These are phyloP conservation scores for Suillus americanus DNA, from an alignment of 768 basidiomycete genomes.

Conservation along the genomic window DNA sequence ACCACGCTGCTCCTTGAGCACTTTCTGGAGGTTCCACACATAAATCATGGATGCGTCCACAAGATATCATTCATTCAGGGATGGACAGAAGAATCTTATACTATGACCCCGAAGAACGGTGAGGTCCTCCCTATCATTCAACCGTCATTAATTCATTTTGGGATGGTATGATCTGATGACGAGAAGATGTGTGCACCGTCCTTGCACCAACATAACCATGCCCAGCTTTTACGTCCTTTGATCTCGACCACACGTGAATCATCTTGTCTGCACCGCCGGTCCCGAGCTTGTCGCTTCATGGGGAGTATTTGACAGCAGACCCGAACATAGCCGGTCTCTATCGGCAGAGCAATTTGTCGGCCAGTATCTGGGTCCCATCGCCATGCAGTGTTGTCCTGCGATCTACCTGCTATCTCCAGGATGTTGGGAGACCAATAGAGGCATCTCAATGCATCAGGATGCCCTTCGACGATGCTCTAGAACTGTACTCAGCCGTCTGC, in stretches of 20 bases:
- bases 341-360: background rate
- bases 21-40: constrained; percentile 70
- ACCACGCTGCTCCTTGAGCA: background rate
- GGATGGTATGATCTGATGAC: too few species aligned
- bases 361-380: too few species aligned
- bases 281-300: too few species aligned
- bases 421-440: background rate
- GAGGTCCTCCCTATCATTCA: background rate
- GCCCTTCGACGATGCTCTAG: background rate
- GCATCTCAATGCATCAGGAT: background rate
- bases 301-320: too few species aligned
- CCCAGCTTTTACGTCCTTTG: too few species aligned
- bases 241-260: too few species aligned
- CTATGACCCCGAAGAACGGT: background rate
- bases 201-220: too few species aligned
- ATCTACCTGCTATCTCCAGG: background rate
- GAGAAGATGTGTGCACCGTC: too few species aligned
- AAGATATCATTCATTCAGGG: background rate
- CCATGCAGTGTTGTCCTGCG: background rate
- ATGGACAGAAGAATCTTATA: background rate
- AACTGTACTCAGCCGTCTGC: background rate
- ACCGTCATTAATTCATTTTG: too few species aligned
- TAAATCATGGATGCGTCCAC: constrained; percentile 38
- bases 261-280: too few species aligned
- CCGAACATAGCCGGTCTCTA: too few species aligned